Percentiles rank a stretch among this genome's conserved stretches.
Evolutionary conservation across 225 moss, liverwort and hornwort genomes (phyloP).

Genomic region (Bryum argenteum): DNA sequence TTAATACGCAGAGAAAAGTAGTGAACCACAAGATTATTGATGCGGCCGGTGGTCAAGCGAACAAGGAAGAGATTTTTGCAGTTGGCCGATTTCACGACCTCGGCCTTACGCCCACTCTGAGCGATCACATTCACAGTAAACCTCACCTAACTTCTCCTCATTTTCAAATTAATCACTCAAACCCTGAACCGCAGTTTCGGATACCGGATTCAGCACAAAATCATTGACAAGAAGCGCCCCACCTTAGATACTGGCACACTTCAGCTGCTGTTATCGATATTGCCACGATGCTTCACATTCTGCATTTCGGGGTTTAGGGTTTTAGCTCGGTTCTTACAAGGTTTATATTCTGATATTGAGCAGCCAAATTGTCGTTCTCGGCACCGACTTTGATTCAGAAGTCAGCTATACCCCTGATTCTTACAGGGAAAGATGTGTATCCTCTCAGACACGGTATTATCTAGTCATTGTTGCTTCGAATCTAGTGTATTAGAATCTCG

Average conservation of each 20-base stretch:
- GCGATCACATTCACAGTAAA: constrained; percentile 84
- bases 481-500: not conserved
- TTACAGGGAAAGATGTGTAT: constrained; percentile 97
- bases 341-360: constrained; percentile 9
- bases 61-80: constrained; percentile 58
- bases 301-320: not conserved
- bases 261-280: too few species aligned
- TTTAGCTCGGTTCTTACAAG: constrained; percentile 9
- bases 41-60: constrained; percentile 6
- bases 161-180: too few species aligned
- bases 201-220: too few species aligned
- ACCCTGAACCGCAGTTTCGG: not conserved
- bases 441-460: too few species aligned
- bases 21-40: not conserved
- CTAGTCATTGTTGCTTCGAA: too few species aligned
- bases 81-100: constrained; percentile 80
- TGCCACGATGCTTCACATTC: not conserved
- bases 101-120: constrained; percentile 71
- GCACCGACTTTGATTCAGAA: constrained; percentile 92
- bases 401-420: constrained; percentile 82
- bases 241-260: too few species aligned
- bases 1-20: not conserved
- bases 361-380: constrained; percentile 80
- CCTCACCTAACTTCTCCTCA: not conserved
- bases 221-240: too few species aligned